These are phyloP conservation scores for Litchi chinensis DNA, from an alignment of 345 rosid species.

Conservation along the genomic window DNA sequence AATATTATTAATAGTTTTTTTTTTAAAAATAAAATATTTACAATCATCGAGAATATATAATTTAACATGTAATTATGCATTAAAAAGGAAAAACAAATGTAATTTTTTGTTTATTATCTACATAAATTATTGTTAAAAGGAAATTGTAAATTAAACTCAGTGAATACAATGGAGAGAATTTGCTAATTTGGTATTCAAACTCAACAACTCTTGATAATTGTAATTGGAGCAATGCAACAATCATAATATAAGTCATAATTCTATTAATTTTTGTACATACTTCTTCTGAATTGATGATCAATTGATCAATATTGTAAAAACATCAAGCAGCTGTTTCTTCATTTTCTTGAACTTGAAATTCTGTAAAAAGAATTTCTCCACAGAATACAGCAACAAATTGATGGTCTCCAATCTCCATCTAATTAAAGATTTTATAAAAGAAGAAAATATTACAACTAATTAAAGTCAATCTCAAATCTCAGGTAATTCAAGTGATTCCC, in stretches of 20 bases:
- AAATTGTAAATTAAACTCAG: not conserved
- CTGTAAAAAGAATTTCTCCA: not conserved
- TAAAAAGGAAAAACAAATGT: not conserved
- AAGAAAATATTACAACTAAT: conserved; percentile 3
- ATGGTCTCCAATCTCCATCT: not conserved
- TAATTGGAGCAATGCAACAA: not conserved
- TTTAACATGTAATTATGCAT: no score
- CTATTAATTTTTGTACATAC: no score
- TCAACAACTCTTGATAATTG: no score
- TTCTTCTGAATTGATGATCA: no score
- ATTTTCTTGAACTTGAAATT: not conserved
- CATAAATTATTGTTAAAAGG: no score
- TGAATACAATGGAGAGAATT: not conserved
- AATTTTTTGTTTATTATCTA: no score
- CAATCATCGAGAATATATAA: not conserved
- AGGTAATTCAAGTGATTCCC: conserved; percentile 41
- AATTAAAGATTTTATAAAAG: no score
- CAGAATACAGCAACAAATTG: not conserved
- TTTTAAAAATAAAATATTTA: no score
- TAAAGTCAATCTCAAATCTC: conserved; percentile 31
- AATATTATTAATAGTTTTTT: no score
- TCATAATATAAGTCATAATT: no score
- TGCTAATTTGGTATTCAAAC: no score
- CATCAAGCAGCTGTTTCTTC: not conserved
- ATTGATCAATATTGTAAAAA: no score